Percentiles rank a stretch among this genome's conserved stretches.
These are phyloP conservation scores for Gnetum montanum DNA, from an alignment of 75 land plant genomes.

Conservation along the genomic window DNA sequence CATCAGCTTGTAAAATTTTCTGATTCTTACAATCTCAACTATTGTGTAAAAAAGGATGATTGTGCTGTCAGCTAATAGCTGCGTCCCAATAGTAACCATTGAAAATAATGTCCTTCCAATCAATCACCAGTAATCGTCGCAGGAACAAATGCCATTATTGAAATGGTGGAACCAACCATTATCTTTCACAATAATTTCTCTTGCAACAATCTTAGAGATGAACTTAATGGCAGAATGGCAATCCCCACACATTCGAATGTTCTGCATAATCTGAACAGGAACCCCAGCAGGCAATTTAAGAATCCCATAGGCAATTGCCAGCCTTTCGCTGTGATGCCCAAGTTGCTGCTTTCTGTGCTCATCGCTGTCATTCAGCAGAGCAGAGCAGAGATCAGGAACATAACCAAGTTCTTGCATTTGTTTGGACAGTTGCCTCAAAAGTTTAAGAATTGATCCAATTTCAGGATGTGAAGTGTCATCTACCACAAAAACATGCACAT, in stretches of 20 bases:
- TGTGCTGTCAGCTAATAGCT: background rate
- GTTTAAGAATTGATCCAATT: background rate
- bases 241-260: slow-evolving; percentile 8
- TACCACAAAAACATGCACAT: slow-evolving; percentile 5
- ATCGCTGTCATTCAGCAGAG: slow-evolving; percentile 8
- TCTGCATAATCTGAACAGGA: slow-evolving; percentile 8
- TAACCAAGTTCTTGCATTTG: slow-evolving; percentile 6
- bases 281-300: background rate
- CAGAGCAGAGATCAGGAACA: slow-evolving; percentile 7
- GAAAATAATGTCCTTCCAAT: too few species aligned
- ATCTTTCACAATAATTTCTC: slow-evolving; percentile 10
- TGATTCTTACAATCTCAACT: too few species aligned
- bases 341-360: slow-evolving; percentile 8
- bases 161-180: slow-evolving; percentile 1
- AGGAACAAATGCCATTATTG: slow-evolving; percentile 7
- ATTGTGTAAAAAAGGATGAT: background rate
- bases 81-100: too few species aligned
- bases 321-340: slow-evolving; percentile 12
- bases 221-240: slow-evolving; percentile 9
- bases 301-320: slow-evolving; percentile 15
- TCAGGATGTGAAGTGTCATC: background rate
- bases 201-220: slow-evolving; percentile 8
- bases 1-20: too few species aligned
- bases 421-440: slow-evolving; percentile 4
- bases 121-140: slow-evolving; percentile 8